Conservation (phyloP, 768 basidiomycete genomes). For the Solioccasus polychromus region DNA sequence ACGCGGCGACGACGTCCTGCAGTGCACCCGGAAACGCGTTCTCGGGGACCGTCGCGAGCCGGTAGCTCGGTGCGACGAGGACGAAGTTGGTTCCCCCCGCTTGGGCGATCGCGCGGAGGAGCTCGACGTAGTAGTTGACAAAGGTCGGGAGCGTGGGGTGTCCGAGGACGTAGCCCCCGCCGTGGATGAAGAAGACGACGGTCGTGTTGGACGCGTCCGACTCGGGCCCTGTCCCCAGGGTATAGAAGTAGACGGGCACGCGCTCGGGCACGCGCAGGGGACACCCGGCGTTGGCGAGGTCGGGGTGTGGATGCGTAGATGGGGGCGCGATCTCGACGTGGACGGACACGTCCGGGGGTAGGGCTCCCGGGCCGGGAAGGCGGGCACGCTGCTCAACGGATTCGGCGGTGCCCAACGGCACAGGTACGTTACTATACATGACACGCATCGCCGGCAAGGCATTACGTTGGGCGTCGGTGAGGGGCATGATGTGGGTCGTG, state of each 20-base stretch:
- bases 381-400: constrained; percentile 16
- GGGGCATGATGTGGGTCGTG: constrained; percentile 3
- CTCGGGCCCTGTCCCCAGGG: background rate
- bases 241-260: constrained; percentile 21
- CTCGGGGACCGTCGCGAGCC: constrained; percentile 22
- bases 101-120: constrained; percentile 11
- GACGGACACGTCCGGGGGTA: constrained; percentile 12
- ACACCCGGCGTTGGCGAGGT: background rate
- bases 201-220: background rate
- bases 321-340: constrained; percentile 19
- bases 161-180: constrained; percentile 18
- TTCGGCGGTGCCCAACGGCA: background rate
- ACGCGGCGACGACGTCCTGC: constrained; percentile 24
- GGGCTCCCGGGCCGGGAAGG: background rate
- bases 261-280: constrained; percentile 15
- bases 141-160: constrained; percentile 13
- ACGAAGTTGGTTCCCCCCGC: constrained; percentile 2
- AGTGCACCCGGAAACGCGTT: constrained; percentile 23
- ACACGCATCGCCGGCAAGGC: constrained; percentile 4
- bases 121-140: background rate
- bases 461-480: constrained; percentile 14
- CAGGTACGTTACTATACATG: accelerated
- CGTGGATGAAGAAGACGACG: constrained; percentile 26
- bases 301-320: constrained; percentile 1
- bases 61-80: constrained; percentile 22